Evolutionary conservation across 345 rosid genomes (phyloP).

Genomic region (Reutealis trisperma): DNA sequence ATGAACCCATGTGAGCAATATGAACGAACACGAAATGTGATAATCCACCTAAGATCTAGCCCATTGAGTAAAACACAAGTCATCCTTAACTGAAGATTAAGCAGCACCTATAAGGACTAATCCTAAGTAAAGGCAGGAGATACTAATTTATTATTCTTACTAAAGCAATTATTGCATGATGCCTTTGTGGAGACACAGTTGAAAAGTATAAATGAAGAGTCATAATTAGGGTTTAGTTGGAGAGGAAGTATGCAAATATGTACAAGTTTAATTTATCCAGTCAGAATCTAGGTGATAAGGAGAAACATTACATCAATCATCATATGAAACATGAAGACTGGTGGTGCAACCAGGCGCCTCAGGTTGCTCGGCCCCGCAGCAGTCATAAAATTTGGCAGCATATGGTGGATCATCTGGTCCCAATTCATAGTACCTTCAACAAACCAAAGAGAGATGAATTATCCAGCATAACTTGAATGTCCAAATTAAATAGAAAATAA

Average conservation of each 20-base stretch:
- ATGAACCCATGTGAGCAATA: not conserved
- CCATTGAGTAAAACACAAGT: conserved; percentile 5
- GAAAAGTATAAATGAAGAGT: not conserved
- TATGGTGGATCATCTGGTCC: conserved; percentile 85
- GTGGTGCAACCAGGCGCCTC: conserved; percentile 80
- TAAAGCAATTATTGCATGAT: conserved; percentile 7
- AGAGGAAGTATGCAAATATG: not conserved
- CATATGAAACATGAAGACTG: conserved; percentile 67
- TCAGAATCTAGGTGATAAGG: conserved; percentile 4
- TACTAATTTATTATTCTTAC: not conserved
- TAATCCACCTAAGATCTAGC: not conserved
- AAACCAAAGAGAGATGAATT: conserved; percentile 15
- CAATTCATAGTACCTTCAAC: conserved; percentile 78
- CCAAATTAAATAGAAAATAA: not conserved
- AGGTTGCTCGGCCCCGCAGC: conserved; percentile 91
- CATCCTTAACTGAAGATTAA: not conserved
- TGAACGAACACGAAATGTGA: not conserved
- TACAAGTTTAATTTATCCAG: conserved; percentile 8
- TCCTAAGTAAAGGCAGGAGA: not conserved
- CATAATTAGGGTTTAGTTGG: not conserved
- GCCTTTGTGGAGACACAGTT: conserved; percentile 4
- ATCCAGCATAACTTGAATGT: not conserved
- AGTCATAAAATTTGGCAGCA: conserved; percentile 89
- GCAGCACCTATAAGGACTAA: not conserved
- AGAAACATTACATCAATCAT: conserved; percentile 40